These are phyloP conservation scores for Stachybotrys chlorohalonatus DNA, from an alignment of 2,329 filamentous ascomycete genomes.

Conservation along the genomic window DNA sequence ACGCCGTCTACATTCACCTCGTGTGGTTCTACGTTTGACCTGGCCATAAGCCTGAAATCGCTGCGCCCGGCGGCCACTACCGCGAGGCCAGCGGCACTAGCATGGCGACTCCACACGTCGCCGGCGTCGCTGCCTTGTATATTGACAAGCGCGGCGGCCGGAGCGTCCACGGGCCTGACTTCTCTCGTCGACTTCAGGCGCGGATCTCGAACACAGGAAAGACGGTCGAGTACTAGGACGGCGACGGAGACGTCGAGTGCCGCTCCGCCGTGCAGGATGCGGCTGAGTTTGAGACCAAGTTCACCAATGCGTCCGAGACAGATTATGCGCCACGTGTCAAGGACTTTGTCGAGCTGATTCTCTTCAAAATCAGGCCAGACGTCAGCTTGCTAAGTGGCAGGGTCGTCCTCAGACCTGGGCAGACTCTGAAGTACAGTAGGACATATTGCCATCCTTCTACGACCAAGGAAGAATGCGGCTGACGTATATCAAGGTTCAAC, in stretches of 20 bases:
- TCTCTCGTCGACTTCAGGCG: slow-evolving; percentile 15
- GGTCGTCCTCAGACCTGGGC: slow-evolving; percentile 4
- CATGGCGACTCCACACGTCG: slow-evolving; percentile 38
- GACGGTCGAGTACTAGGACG: slow-evolving; percentile 13
- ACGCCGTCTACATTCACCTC: slow-evolving; percentile 28
- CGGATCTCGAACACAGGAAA: slow-evolving; percentile 23
- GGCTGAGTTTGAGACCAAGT: slow-evolving; percentile 1
- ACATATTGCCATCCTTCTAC: slow-evolving; percentile 12
- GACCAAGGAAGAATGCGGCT: background rate
- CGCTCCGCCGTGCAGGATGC: slow-evolving; percentile 1
- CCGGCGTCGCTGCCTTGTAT: slow-evolving; percentile 29
- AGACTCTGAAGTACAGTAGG: slow-evolving; percentile 17
- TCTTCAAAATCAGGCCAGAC: background rate
- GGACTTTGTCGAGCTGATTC: background rate
- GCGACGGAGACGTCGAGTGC: background rate
- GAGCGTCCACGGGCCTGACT: slow-evolving; percentile 17
- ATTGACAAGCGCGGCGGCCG: slow-evolving; percentile 22
- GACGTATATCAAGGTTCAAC: background rate
- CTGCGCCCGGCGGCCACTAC: slow-evolving; percentile 25
- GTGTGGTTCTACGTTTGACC: slow-evolving; percentile 34
- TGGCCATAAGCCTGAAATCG: slow-evolving; percentile 34
- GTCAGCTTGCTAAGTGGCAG: background rate
- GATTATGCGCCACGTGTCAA: background rate
- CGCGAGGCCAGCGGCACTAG: slow-evolving; percentile 36
- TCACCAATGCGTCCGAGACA: background rate